These are phyloP conservation scores for Coniochaeta sp. DNA, from an alignment of 2,329 filamentous ascomycete genomes.

Conservation along the genomic window DNA sequence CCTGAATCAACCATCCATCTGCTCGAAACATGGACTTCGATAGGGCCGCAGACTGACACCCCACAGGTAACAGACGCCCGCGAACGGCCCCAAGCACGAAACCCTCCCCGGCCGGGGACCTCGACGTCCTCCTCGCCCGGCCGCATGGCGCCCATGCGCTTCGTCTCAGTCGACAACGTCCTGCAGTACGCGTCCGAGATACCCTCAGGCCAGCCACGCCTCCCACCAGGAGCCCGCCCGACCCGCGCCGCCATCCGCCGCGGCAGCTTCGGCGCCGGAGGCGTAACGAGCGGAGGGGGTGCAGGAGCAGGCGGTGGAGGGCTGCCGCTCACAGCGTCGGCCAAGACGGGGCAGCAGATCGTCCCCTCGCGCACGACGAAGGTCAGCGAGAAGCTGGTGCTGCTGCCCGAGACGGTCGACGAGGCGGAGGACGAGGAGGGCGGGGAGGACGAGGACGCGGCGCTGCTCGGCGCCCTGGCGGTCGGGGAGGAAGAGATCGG, in stretches of 20 bases:
- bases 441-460: slow-evolving; percentile 54
- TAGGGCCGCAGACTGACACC: too few species aligned
- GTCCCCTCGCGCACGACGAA: slow-evolving; percentile 86
- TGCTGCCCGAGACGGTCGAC: slow-evolving; percentile 74
- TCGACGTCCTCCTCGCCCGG: slow-evolving; percentile 18
- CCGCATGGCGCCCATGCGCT: slow-evolving; percentile 48
- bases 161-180: slow-evolving; percentile 89
- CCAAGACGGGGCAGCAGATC: slow-evolving; percentile 39
- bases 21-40: neutral
- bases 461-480: slow-evolving; percentile 26
- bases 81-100: slow-evolving; percentile 31
- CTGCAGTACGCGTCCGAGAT: slow-evolving; percentile 92
- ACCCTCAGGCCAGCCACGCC: slow-evolving; percentile 83
- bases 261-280: slow-evolving; percentile 8
- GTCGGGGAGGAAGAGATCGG: slow-evolving; percentile 51
- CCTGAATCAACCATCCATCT: neutral
- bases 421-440: slow-evolving; percentile 53
- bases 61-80: slow-evolving; percentile 51
- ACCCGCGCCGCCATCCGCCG: slow-evolving; percentile 39
- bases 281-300: too few species aligned
- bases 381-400: slow-evolving; percentile 92
- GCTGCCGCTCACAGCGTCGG: slow-evolving; percentile 23
- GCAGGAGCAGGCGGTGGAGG: too few species aligned
- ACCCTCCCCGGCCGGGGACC: slow-evolving; percentile 13
- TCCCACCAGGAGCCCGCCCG: slow-evolving; percentile 49